Base-by-base conservation (phyloP, 257 asterid species). In the Fraxinus pennsylvanica region DNA sequence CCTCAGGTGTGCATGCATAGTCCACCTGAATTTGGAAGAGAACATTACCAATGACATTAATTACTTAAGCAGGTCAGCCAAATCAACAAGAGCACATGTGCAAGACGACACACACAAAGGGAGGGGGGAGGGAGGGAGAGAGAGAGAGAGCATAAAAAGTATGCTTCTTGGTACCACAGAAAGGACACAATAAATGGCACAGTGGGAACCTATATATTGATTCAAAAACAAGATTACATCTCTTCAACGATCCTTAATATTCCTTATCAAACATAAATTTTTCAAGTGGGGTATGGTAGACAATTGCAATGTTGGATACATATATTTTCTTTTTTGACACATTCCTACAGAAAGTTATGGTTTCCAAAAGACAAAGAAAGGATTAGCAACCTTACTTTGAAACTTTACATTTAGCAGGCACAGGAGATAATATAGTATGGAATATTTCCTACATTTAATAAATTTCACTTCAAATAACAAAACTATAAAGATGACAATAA, bases 1-100 rank as follows among this genome's bases (percentile, higher is more conserved):
- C 90, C 88, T 86, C 90, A 12, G 90, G 90, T 0, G 82, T 82
- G 50, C 90, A 86, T 7, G 74, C 82, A 59, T 86, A 86, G 71
- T 86, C 90, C 54, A 86, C 90, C 90, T 86, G 77, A 74, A 73
- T 43, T 67, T 70, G 65, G 68, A 74, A 63, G 1, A 61, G 39
- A 47, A 32, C 19, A 54, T 25, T 7, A 27, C 35, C 36, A 3
- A 63, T 25, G 35, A 63, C 69, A 22, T 27, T 10, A 22, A 27
- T 63, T 25, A 63, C 35, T 12, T 27, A 9, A 8, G 4, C 9
- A 59, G 13, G 29, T 9, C 32, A 8, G 22, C 66, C 29, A 57
- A n/a, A 45, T 45, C 14, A 45, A 57, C 66, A 57, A 57, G 66
- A n/a, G 66, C 66, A 19, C 29, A 6, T 3, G n/a, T 15, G n/a